Evolutionary conservation across 73 alveolate species (phyloP).

Genomic region (Tetrahymena borealis): DNA sequence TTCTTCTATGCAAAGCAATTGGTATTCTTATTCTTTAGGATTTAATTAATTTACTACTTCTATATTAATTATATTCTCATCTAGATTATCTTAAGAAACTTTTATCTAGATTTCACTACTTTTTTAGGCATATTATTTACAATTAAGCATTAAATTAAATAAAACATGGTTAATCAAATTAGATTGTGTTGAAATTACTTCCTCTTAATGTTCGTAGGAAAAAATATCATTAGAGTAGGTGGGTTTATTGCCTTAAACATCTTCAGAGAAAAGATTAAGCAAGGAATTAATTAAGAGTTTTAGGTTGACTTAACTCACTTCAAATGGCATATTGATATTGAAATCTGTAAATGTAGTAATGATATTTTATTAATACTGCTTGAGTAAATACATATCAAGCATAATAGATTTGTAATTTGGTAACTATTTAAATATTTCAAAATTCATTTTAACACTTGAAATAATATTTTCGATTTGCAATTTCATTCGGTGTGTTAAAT

Average conservation of each 20-base stretch:
- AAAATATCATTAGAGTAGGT: background rate
- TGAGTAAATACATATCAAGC: background rate
- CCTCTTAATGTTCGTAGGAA: background rate
- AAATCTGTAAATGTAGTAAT: background rate
- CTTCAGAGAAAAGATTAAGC: background rate
- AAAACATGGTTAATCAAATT: background rate
- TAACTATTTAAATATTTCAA: background rate
- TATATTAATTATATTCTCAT: background rate
- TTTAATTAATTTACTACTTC: background rate
- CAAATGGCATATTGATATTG: background rate
- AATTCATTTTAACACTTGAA: background rate
- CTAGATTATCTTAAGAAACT: background rate
- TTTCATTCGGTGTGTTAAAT: background rate
- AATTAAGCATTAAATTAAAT: background rate
- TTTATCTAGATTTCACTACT: background rate
- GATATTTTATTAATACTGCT: background rate
- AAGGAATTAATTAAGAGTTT: background rate
- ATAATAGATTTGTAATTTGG: background rate
- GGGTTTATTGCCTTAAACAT: background rate
- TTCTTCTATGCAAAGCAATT: background rate
- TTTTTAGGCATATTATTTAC: background rate
- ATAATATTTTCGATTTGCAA: background rate
- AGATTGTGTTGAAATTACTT: background rate
- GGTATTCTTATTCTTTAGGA: background rate
- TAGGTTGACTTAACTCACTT: background rate